Percentiles rank a stretch among this genome's conserved stretches.
phyloP scores from a whole-genome alignment of 2,329 filamentous ascomycete species.

The Dothistroma pini region DNA sequence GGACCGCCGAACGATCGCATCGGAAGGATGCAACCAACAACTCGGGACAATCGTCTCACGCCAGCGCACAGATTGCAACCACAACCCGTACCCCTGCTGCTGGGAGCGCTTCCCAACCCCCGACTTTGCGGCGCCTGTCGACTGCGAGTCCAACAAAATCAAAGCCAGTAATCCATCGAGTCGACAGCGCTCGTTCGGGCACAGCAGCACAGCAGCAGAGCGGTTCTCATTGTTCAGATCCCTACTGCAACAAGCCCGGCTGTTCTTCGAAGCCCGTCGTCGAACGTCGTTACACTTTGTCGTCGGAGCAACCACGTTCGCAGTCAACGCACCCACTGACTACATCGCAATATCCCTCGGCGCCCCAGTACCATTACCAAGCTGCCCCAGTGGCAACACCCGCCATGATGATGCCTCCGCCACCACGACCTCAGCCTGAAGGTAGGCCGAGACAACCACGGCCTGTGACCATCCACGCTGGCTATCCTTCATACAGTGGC shows the following conservation, averaged over 20 bases:
- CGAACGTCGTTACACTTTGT: conserved; percentile 27
- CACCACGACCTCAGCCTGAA: conserved; percentile 18
- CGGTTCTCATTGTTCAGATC: conserved; percentile 43
- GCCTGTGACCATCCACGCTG: conserved; percentile 26
- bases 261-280: conserved; percentile 27
- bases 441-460: conserved; percentile 16
- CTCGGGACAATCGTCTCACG: conserved; percentile 57
- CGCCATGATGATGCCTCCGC: conserved; percentile 17
- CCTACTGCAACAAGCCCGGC: conserved; percentile 40
- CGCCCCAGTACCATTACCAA: conserved; percentile 21
- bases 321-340: conserved; percentile 7
- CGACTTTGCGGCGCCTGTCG: conserved; percentile 8
- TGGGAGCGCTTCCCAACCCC: conserved; percentile 9
- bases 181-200: conserved; percentile 33
- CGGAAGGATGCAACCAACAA: conserved; percentile 53
- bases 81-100: conserved; percentile 9
- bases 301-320: conserved; percentile 11
- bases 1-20: conserved; percentile 20
- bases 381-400: conserved; percentile 1
- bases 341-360: conserved; percentile 16
- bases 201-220: conserved; percentile 41
- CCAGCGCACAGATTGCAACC: conserved; percentile 14
- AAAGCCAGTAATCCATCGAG: conserved; percentile 28
- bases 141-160: conserved; percentile 13
- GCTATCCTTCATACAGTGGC: conserved; percentile 15